Percentiles rank a stretch among this genome's conserved stretches.
Evolutionary conservation across 2,329 filamentous ascomycete genomes (phyloP).

Genomic region (Calonectria crousiana): DNA sequence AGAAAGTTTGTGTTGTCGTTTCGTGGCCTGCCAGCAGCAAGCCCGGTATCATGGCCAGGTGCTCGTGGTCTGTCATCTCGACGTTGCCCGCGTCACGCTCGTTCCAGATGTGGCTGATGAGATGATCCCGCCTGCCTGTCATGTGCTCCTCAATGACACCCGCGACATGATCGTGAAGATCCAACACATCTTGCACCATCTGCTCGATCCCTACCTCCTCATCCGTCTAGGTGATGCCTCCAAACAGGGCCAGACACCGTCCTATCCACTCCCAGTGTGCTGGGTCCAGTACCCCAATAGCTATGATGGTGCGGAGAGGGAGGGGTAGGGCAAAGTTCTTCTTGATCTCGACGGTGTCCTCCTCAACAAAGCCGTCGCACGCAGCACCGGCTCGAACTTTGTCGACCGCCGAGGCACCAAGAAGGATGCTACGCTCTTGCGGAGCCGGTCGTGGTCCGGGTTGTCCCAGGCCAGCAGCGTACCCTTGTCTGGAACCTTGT

Average conservation of each 20-base stretch:
- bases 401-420: background rate
- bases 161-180: background rate
- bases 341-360: background rate
- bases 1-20: background rate
- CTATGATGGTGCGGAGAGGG: background rate
- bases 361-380: background rate
- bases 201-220: background rate
- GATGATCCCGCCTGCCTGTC: background rate
- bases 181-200: background rate
- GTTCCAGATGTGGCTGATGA: background rate
- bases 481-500: conserved; percentile 4
- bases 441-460: background rate
- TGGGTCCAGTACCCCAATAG: background rate
- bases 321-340: background rate
- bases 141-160: background rate
- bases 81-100: background rate
- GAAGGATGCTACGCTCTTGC: background rate
- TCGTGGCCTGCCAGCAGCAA: background rate
- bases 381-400: background rate
- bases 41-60: background rate
- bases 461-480: background rate
- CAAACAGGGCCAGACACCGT: background rate
- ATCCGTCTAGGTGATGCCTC: background rate
- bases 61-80: background rate
- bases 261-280: background rate